Conservation (phyloP, 2,329 filamentous ascomycete species). For the Mariannaea sp. region DNA sequence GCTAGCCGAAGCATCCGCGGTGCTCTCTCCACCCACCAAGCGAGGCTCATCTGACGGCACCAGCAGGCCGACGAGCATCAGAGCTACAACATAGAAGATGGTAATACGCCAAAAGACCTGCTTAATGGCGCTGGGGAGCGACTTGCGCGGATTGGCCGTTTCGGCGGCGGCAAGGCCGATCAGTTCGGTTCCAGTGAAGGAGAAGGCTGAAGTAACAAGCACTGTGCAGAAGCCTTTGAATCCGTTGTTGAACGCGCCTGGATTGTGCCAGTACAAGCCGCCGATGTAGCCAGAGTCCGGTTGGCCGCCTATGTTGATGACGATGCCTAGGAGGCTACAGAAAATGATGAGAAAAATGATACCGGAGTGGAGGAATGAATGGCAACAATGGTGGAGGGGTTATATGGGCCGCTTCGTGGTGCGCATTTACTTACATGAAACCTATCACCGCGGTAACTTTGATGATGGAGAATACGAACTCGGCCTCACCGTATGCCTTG, state of each 20-base stretch:
- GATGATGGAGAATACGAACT: constrained; percentile 84
- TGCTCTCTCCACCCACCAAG: constrained; percentile 61
- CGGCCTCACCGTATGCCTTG: constrained; percentile 85
- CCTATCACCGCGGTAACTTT: constrained; percentile 86
- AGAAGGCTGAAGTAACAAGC: constrained; percentile 76
- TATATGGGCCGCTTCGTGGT: no score
- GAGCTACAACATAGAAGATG: constrained; percentile 87
- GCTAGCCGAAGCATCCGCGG: constrained; percentile 72
- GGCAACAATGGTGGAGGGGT: no score
- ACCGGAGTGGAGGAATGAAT: no score
- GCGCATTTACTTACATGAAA: constrained; percentile 76
- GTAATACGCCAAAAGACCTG: constrained; percentile 95
- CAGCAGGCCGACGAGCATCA: constrained; percentile 79
- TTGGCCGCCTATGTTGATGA: constrained; percentile 82
- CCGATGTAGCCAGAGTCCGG: constrained; percentile 78
- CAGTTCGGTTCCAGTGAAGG: constrained; percentile 76
- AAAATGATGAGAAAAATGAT: no score
- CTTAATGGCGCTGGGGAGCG: constrained; percentile 84
- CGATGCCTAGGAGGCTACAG: constrained; percentile 75
- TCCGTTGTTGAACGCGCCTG: constrained; percentile 81
- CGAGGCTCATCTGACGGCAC: constrained; percentile 73
- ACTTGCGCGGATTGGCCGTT: constrained; percentile 76
- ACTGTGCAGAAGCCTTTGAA: constrained; percentile 81
- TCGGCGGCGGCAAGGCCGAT: constrained; percentile 79
- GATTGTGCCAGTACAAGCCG: constrained; percentile 73